These are phyloP conservation scores for Solanum sparsipilum DNA, from an alignment of 257 asterid genomes.

Conservation along the genomic window DNA sequence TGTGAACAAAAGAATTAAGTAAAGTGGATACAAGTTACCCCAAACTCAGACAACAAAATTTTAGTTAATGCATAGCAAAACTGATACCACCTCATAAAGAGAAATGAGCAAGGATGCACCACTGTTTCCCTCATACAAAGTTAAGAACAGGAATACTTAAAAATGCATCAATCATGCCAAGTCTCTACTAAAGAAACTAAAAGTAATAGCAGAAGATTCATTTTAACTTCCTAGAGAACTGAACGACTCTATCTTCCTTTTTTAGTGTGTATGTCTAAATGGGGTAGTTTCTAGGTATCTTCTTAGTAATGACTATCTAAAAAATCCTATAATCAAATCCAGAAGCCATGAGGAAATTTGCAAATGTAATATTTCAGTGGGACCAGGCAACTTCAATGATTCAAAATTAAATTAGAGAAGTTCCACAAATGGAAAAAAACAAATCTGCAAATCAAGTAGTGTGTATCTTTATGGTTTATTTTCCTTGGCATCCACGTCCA, in stretches of 20 bases:
- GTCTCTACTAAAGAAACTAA: background rate
- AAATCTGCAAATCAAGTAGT: background rate
- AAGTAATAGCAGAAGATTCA: background rate
- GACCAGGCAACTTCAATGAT: background rate
- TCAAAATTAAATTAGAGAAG: background rate
- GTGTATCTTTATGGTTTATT: background rate
- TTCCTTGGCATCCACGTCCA: slow-evolving; percentile 5
- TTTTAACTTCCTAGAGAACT: background rate
- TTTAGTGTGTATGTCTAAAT: background rate
- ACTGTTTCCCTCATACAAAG: background rate
- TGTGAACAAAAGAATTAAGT: background rate
- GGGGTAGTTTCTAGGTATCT: background rate
- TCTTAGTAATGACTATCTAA: background rate
- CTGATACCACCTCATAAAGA: background rate
- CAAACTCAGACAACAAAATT: background rate
- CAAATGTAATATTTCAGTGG: background rate
- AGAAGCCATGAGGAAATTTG: background rate
- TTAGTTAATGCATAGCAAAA: background rate
- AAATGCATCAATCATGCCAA: background rate
- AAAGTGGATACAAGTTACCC: background rate
- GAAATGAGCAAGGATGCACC: background rate
- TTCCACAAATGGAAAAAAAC: background rate
- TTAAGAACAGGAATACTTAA: background rate
- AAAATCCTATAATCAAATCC: background rate
- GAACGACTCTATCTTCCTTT: background rate